Evolutionary conservation across 345 rosid genomes (phyloP).

Genomic region (Populus pruinosa): DNA sequence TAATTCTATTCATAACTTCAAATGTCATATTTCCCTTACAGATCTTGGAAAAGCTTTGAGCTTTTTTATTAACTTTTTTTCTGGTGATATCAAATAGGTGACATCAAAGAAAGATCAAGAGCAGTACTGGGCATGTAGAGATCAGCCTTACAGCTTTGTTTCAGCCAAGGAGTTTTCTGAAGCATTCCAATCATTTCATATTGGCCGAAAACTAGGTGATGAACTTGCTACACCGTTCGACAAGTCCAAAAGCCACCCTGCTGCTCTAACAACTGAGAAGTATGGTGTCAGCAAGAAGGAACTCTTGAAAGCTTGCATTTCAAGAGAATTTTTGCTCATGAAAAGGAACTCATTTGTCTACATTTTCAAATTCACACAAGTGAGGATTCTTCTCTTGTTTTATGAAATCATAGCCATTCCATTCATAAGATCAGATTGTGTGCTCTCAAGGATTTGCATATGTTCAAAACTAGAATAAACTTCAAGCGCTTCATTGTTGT

Average conservation of each 20-base stretch:
- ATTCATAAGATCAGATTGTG: background rate
- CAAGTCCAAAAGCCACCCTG: constrained; percentile 66
- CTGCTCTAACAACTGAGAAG: constrained; percentile 62
- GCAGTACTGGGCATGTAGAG: constrained; percentile 66
- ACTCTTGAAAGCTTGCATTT: constrained; percentile 63
- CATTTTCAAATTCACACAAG: constrained; percentile 53
- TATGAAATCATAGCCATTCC: background rate
- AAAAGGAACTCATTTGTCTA: constrained; percentile 85
- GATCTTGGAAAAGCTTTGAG: background rate
- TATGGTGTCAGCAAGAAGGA: constrained; percentile 63
- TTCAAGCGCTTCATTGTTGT: background rate
- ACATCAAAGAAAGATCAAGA: constrained; percentile 82
- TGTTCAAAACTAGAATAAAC: background rate
- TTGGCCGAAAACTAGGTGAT: constrained; percentile 60
- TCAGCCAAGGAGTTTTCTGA: constrained; percentile 56
- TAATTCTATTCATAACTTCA: constrained; percentile 8
- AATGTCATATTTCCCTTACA: background rate
- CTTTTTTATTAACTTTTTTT: background rate
- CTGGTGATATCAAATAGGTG: constrained; percentile 31
- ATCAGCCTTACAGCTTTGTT: constrained; percentile 56
- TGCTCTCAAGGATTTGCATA: constrained; percentile 4
- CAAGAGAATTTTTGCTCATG: constrained; percentile 77
- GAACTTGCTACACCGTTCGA: constrained; percentile 68
- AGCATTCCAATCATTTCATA: constrained; percentile 61
- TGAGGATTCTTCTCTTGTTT: constrained; percentile 7